phyloP scores from a whole-genome alignment of 768 basidiomycete genomes.

The Crepidotus variabilis region DNA sequence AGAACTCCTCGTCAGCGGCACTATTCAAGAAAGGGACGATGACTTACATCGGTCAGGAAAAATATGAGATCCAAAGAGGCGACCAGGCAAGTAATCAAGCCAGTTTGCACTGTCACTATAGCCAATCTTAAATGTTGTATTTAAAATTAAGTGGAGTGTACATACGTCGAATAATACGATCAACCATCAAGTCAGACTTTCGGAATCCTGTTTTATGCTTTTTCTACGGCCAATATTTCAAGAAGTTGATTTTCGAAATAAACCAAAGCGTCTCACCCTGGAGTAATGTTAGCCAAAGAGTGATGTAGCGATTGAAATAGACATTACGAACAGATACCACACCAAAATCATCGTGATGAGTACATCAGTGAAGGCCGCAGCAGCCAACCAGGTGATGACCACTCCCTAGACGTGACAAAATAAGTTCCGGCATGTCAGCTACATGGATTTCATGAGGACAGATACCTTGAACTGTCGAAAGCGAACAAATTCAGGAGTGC shows the following conservation, averaged over 20 bases:
- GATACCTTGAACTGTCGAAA: constrained; percentile 25
- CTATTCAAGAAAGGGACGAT: not conserved
- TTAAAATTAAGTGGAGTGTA: not conserved
- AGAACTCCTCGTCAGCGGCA: not conserved
- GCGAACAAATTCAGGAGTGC: constrained; percentile 19
- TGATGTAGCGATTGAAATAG: not conserved
- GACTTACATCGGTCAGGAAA: constrained; percentile 26
- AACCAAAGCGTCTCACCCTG: constrained; percentile 6
- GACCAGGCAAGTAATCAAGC: constrained; percentile 29
- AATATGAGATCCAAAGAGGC: constrained; percentile 29
- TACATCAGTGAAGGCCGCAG: constrained; percentile 36
- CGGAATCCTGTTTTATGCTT: constrained; percentile 39
- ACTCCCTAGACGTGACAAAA: constrained; percentile 10
- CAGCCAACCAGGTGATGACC: constrained; percentile 36
- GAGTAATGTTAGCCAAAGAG: not conserved
- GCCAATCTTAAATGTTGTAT: not conserved
- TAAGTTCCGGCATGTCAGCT: not conserved
- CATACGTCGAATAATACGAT: constrained; percentile 38
- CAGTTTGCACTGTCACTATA: constrained; percentile 34
- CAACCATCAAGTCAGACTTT: constrained; percentile 36
- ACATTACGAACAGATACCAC: constrained; percentile 33
- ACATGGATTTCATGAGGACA: not conserved
- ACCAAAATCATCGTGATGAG: constrained; percentile 40
- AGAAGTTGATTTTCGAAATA: not conserved
- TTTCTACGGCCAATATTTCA: constrained; percentile 18